Conservation (phyloP, 2,329 filamentous ascomycete species). For the Sporothrix pallida region DNA sequence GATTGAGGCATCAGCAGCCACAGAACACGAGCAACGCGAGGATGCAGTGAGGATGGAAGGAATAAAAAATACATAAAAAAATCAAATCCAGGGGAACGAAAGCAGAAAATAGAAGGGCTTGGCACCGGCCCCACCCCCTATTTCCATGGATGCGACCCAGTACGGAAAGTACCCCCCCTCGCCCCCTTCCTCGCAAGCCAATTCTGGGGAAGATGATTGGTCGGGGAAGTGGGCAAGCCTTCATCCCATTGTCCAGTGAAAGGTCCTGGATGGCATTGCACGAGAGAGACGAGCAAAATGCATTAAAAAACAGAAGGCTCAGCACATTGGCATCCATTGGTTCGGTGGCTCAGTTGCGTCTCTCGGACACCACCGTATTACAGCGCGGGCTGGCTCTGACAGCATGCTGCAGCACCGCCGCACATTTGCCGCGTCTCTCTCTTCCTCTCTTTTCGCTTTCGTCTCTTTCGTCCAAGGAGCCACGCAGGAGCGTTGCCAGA, state of each 20-base stretch:
- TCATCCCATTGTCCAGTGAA: neutral
- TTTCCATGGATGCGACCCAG: neutral
- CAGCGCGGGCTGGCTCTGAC: neutral
- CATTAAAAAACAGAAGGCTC: neutral
- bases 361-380: neutral
- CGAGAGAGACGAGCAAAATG: too few relatives aligned
- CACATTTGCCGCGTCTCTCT: neutral
- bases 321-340: neutral
- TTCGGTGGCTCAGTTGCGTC: neutral
- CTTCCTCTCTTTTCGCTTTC: neutral
- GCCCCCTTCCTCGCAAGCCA: neutral
- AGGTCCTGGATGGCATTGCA: too few relatives aligned
- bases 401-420: conserved; percentile 6
- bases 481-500: neutral
- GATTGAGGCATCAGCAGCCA: neutral
- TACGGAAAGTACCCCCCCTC: conserved; percentile 10
- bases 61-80: neutral
- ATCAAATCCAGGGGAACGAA: conserved; percentile 9
- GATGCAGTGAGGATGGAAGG: neutral
- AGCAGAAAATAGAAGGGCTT: conserved; percentile 17
- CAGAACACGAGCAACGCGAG: neutral
- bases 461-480: neutral
- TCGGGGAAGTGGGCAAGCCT: too few relatives aligned
- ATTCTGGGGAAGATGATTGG: neutral
- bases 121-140: conserved; percentile 14